phyloP scores from a whole-genome alignment of 2,329 filamentous ascomycete species.

The Monilinia vaccinii-corymbosi region DNA sequence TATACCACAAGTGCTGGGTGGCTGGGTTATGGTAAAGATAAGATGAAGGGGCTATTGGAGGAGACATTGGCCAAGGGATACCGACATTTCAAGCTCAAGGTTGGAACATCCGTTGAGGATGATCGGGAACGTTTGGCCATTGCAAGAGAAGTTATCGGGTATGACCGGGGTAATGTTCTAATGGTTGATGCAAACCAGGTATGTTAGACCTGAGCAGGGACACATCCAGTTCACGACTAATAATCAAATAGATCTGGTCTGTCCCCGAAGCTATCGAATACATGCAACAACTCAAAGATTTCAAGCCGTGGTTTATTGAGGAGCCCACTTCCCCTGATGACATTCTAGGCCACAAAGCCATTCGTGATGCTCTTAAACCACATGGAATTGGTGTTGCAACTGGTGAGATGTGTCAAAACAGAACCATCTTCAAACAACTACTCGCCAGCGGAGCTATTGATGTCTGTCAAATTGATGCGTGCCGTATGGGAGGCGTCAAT shows the following conservation, averaged over 20 bases:
- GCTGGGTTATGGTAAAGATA: slow-evolving; percentile 84
- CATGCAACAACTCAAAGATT: slow-evolving; percentile 74
- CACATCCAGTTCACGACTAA: neutral
- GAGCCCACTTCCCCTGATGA: slow-evolving; percentile 89
- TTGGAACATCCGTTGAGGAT: slow-evolving; percentile 62
- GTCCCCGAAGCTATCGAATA: slow-evolving; percentile 82
- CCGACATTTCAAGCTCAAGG: slow-evolving; percentile 84
- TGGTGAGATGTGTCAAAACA: slow-evolving; percentile 93
- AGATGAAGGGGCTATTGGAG: slow-evolving; percentile 66
- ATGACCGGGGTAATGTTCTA: slow-evolving; percentile 61
- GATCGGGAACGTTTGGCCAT: slow-evolving; percentile 64
- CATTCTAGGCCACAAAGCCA: slow-evolving; percentile 77
- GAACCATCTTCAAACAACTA: slow-evolving; percentile 89
- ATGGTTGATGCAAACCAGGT: slow-evolving; percentile 92
- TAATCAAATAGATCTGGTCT: slow-evolving; percentile 55
- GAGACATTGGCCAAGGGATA: slow-evolving; percentile 73
- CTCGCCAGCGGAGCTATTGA: slow-evolving; percentile 73
- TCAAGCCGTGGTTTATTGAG: slow-evolving; percentile 90
- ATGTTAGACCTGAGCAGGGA: slow-evolving; percentile 20
- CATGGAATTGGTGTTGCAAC: slow-evolving; percentile 77
- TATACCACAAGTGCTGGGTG: slow-evolving; percentile 88
- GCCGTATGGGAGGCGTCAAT: slow-evolving; percentile 82
- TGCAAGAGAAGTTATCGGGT: slow-evolving; percentile 71
- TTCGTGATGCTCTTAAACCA: slow-evolving; percentile 69
- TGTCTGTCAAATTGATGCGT: slow-evolving; percentile 84